Evolutionary conservation across 495 filamentous ascomycete genomes (phyloP).

Genomic region (Elaphomyces granulatus): DNA sequence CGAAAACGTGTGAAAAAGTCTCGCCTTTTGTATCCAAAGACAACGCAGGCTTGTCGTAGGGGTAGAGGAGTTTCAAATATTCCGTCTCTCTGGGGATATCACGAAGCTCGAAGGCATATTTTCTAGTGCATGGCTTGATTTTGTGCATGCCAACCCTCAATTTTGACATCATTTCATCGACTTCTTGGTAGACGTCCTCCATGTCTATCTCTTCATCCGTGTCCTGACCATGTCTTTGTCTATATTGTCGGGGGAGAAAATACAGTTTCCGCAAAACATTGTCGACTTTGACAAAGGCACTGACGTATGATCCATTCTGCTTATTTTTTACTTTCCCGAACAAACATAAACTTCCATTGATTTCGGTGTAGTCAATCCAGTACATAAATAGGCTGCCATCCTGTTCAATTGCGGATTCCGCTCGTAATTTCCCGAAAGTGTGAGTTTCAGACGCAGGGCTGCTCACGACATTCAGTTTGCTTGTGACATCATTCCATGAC

Average conservation of each 20-base stretch:
- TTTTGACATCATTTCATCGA: constrained; percentile 69
- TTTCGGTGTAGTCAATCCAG: constrained; percentile 91
- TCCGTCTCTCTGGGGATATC: constrained; percentile 77
- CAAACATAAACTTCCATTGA: constrained; percentile 81
- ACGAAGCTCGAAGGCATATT: constrained; percentile 89
- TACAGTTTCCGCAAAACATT: constrained; percentile 86
- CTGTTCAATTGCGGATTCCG: constrained; percentile 70
- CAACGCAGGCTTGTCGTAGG: constrained; percentile 63
- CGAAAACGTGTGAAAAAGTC: constrained; percentile 91
- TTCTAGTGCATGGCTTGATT: constrained; percentile 76
- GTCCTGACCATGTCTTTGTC: constrained; percentile 46
- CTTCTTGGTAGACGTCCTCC: constrained; percentile 80
- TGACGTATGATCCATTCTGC: constrained; percentile 59
- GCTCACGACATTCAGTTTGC: constrained; percentile 71
- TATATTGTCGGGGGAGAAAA: constrained; percentile 71
- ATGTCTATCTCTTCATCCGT: constrained; percentile 75
- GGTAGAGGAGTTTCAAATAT: constrained; percentile 87
- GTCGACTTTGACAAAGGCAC: constrained; percentile 93
- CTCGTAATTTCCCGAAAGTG: constrained; percentile 61
- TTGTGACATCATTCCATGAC: constrained; percentile 84
- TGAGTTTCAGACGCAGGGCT: constrained; percentile 49
- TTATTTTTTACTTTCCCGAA: constrained; percentile 97
- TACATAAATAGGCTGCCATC: constrained; percentile 90
- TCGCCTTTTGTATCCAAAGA: constrained; percentile 61
- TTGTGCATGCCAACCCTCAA: constrained; percentile 78